A percentile compares a stretch with the other conserved stretches of the same genome.
phyloP scores from a whole-genome alignment of 108 stramenopile genomes.

The Cyclotella kingstonii region DNA sequence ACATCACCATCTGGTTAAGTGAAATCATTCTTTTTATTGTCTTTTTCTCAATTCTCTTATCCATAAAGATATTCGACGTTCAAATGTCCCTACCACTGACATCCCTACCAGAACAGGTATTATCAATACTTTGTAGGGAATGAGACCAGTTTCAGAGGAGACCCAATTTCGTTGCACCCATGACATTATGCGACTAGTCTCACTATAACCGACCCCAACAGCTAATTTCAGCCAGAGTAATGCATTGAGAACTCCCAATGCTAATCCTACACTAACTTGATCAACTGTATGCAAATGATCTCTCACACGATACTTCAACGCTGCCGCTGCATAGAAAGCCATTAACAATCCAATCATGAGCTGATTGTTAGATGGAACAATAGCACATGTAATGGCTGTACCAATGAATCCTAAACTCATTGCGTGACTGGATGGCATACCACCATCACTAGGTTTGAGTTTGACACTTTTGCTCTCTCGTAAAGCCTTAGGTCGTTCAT shows the following conservation, averaged over 20 bases:
- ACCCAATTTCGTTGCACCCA: slow-evolving; percentile 37
- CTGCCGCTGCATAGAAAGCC: slow-evolving; percentile 47
- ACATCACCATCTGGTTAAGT: too few species aligned
- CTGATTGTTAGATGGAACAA: slow-evolving; percentile 5
- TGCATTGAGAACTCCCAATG: slow-evolving; percentile 61
- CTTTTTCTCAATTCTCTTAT: slow-evolving; percentile 6
- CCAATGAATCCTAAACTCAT: slow-evolving; percentile 87
- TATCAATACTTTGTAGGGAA: slow-evolving; percentile 50
- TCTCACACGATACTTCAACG: slow-evolving; percentile 65
- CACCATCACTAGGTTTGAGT: slow-evolving; percentile 74
- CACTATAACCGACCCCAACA: slow-evolving; percentile 13
- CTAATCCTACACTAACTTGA: slow-evolving; percentile 67
- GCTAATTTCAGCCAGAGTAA: slow-evolving; percentile 56
- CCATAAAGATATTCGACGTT: slow-evolving; percentile 58
- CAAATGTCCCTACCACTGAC: slow-evolving; percentile 72
- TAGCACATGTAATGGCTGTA: slow-evolving; percentile 21
- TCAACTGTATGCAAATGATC: slow-evolving; percentile 63
- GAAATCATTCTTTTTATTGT: too few species aligned
- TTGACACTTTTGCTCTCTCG: slow-evolving; percentile 20
- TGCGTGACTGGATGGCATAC: slow-evolving; percentile 81
- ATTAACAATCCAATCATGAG: slow-evolving; percentile 26
- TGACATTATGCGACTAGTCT: slow-evolving; percentile 19
- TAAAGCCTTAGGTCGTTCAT: slow-evolving; percentile 52
- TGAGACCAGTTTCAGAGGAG: slow-evolving; percentile 49
- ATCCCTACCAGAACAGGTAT: slow-evolving; percentile 70